Evolutionary conservation across 169 alveolate species (phyloP).

Genomic region (Eimeria praecox): DNA sequence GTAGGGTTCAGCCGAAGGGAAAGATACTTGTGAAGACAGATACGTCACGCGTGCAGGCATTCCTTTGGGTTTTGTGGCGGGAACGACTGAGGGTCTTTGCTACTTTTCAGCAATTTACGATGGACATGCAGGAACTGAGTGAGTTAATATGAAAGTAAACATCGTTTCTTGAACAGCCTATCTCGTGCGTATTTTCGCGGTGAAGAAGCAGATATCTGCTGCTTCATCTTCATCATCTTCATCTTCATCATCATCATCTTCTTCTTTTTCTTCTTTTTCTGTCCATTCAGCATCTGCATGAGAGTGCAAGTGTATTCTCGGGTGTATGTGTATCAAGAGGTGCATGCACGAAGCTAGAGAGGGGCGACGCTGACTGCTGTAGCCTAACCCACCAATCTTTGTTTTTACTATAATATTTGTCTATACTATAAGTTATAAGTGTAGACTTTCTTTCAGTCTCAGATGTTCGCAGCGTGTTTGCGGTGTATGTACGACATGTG

Average conservation of each 20-base stretch:
- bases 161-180: no score
- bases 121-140: slow-evolving; percentile 91
- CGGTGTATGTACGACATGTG: neutral
- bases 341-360: neutral
- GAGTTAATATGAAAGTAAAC: neutral
- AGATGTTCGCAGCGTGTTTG: neutral
- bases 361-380: neutral
- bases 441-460: neutral
- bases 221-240: neutral
- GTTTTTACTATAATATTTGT: no score
- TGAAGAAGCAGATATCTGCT: neutral
- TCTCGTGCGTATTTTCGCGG: no score
- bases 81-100: slow-evolving; percentile 88
- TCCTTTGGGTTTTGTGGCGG: slow-evolving; percentile 87
- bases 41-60: slow-evolving; percentile 87
- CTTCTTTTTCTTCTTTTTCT: neutral
- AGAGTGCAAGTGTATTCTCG: neutral
- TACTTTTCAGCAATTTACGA: slow-evolving; percentile 90
- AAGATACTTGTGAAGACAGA: slow-evolving; percentile 87
- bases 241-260: neutral
- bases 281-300: neutral
- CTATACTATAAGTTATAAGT: no score
- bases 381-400: neutral
- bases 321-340: neutral
- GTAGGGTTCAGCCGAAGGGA: slow-evolving; percentile 70